A percentile compares a stretch with the other conserved stretches of the same genome.
Evolutionary conservation across 2,329 filamentous ascomycete species (phyloP).

Genomic region (Ophiostoma australiae): DNA sequence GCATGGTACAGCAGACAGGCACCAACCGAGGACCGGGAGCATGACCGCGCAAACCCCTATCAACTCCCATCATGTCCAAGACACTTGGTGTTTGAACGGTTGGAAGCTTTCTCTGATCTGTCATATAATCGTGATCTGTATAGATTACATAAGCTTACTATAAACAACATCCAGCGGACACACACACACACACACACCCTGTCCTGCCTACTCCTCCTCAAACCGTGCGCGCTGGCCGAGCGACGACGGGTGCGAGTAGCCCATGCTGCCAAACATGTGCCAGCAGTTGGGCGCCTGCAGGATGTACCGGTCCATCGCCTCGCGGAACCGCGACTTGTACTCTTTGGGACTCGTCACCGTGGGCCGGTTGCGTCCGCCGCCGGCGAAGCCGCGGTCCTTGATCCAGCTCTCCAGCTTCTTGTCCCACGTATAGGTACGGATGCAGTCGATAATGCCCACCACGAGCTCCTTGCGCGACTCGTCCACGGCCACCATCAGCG

Average conservation of each 20-base stretch:
- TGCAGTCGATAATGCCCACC: constrained; percentile 97
- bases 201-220: constrained; percentile 19
- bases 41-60: not conserved
- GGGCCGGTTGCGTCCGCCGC: constrained; percentile 72
- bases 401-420: constrained; percentile 99
- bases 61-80: not conserved
- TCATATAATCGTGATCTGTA: not conserved
- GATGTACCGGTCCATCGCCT: constrained; percentile 76
- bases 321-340: constrained; percentile 91
- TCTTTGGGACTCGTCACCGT: constrained; percentile 97
- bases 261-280: constrained; percentile 56
- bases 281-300: constrained; percentile 70
- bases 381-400: constrained; percentile 85
- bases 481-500: constrained; percentile 95
- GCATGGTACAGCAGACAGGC: not conserved
- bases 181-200: not conserved
- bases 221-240: constrained; percentile 27
- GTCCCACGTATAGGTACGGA: constrained; percentile 98
- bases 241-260: constrained; percentile 26
- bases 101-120: not conserved
- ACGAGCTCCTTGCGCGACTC: constrained; percentile 85
- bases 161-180: not conserved
- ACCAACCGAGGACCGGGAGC: not conserved
- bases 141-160: not conserved
- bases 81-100: not conserved